These are phyloP conservation scores for Boechera retrofracta DNA, from an alignment of 345 rosid species.

Conservation along the genomic window DNA sequence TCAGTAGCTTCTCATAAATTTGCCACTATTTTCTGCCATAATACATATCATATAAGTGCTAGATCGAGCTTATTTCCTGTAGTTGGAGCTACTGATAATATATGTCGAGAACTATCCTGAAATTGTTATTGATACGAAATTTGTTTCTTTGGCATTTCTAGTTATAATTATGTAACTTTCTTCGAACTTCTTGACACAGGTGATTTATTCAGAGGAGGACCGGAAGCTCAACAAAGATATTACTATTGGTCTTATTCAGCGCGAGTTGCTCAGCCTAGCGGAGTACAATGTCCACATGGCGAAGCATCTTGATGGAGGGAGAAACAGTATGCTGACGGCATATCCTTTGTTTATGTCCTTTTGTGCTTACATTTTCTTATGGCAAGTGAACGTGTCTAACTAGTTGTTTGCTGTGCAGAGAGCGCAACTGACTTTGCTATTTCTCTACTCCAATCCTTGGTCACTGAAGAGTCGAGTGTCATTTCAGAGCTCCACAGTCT, in stretches of 20 bases:
- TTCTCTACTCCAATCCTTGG: slow-evolving; percentile 84
- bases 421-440: slow-evolving; percentile 82
- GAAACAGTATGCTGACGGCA: slow-evolving; percentile 68
- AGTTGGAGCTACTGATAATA: slow-evolving; percentile 10
- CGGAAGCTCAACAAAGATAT: slow-evolving; percentile 92
- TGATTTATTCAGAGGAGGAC: slow-evolving; percentile 93
- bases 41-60: neutral
- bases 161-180: slow-evolving; percentile 19
- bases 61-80: slow-evolving; percentile 4
- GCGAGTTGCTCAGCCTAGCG: slow-evolving; percentile 89
- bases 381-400: slow-evolving; percentile 11
- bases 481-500: slow-evolving; percentile 92
- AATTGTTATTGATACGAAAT: neutral
- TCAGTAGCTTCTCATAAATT: slow-evolving; percentile 11
- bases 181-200: slow-evolving; percentile 53
- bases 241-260: slow-evolving; percentile 78
- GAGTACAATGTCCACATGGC: slow-evolving; percentile 96
- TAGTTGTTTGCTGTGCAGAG: slow-evolving; percentile 58
- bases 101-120: neutral
- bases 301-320: slow-evolving; percentile 93
- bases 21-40: slow-evolving; percentile 4
- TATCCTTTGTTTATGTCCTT: slow-evolving; percentile 7
- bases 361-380: neutral
- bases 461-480: slow-evolving; percentile 81
- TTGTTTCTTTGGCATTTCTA: slow-evolving; percentile 4